A percentile compares a stretch with the other conserved stretches of the same genome.
Evolutionary conservation across 2,329 filamentous ascomycete species (phyloP).

Genomic region (Curvularia spicifera): DNA sequence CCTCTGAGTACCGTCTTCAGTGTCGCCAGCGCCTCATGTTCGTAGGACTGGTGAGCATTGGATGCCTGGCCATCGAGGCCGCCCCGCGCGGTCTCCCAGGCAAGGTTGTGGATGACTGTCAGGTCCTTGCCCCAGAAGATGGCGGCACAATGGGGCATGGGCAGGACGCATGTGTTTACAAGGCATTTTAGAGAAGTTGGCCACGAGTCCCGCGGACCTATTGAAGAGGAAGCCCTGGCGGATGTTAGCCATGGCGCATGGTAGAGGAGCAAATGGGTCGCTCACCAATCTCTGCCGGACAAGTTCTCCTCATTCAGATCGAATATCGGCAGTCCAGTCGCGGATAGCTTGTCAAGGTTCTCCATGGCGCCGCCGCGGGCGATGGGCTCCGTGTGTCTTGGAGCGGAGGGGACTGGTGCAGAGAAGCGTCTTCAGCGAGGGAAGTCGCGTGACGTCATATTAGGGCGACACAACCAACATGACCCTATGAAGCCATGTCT

Average conservation of each 20-base stretch:
- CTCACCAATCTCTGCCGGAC: conserved; percentile 38
- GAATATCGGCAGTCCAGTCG: conserved; percentile 38
- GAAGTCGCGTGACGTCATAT: conserved; percentile 20
- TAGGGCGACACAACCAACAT: conserved; percentile 3
- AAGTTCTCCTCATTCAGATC: conserved; percentile 42
- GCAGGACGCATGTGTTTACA: conserved; percentile 47
- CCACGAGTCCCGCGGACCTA: conserved; percentile 48
- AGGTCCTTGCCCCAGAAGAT: conserved; percentile 53
- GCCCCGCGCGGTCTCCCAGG: conserved; percentile 49
- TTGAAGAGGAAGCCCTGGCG: conserved; percentile 35
- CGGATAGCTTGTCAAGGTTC: conserved; percentile 43
- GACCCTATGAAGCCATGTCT: conserved; percentile 11
- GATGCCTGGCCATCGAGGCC: conserved; percentile 46
- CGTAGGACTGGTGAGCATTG: conserved; percentile 40
- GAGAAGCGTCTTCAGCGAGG: conserved; percentile 13
- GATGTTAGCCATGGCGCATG: conserved; percentile 3
- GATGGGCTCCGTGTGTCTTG: conserved; percentile 7
- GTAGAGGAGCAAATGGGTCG: background rate
- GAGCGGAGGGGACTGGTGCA: conserved; percentile 10
- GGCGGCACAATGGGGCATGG: conserved; percentile 52
- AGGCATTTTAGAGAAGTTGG: conserved; percentile 40
- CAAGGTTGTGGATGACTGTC: conserved; percentile 50
- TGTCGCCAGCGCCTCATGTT: conserved; percentile 43
- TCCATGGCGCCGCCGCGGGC: conserved; percentile 16
- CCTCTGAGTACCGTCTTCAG: conserved; percentile 46